A percentile compares a stretch with the other conserved stretches of the same genome.
phyloP scores from a whole-genome alignment of 1,139 yeast genomes.

The Saccharomyces hybrid region DNA sequence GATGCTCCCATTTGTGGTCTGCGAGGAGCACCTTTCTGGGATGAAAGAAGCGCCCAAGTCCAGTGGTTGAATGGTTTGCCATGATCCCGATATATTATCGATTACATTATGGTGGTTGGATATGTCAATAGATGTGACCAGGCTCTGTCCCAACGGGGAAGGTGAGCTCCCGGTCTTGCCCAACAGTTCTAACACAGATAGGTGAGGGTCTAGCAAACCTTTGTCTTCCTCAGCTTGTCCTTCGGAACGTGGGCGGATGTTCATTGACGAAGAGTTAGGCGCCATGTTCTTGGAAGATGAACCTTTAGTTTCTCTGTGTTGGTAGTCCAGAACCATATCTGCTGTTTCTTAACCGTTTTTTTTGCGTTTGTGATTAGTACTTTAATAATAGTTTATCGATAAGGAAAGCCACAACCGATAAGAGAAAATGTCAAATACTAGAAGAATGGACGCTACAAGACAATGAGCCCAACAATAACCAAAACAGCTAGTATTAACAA shows the following conservation, averaged over 20 bases:
- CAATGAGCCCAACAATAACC: neutral
- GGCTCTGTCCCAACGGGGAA: slow-evolving; percentile 1
- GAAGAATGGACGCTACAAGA: neutral
- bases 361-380: neutral
- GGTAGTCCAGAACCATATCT: neutral
- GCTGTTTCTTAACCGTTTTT: neutral
- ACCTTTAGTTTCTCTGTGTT: neutral
- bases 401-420: neutral
- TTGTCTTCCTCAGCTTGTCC: slow-evolving; percentile 2
- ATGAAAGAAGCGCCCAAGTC: slow-evolving; percentile 15
- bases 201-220: slow-evolving; percentile 27
- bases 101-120: slow-evolving; percentile 4
- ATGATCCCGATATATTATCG: slow-evolving; percentile 22
- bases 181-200: slow-evolving; percentile 25
- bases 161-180: slow-evolving; percentile 5
- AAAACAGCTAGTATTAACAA: neutral
- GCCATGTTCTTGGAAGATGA: neutral
- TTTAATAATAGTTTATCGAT: neutral
- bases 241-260: neutral
- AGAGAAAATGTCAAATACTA: neutral
- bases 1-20: slow-evolving; percentile 19
- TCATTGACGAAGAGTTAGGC: neutral
- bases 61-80: slow-evolving; percentile 23
- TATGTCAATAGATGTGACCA: neutral
- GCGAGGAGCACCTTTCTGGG: slow-evolving; percentile 13